These are phyloP conservation scores for Ceratocystis eucalypticola DNA, from an alignment of 2,329 filamentous ascomycete species.

Conservation along the genomic window DNA sequence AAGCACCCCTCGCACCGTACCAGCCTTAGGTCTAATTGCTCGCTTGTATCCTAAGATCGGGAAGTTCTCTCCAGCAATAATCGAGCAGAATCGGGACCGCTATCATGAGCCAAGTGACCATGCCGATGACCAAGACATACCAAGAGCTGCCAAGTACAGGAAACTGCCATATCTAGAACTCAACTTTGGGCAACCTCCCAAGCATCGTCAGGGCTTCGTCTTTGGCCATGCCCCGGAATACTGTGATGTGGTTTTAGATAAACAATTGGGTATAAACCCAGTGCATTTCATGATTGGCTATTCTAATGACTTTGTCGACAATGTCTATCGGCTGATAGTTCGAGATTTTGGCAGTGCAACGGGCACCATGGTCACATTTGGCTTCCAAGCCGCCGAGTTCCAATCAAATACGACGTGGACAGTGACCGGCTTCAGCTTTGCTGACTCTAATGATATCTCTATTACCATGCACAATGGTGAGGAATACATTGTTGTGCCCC, in stretches of 20 bases:
- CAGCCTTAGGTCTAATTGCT: neutral
- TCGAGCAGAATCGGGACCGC: slow-evolving; percentile 1
- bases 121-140: neutral
- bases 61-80: neutral
- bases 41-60: slow-evolving; percentile 5
- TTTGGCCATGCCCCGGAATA: neutral
- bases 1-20: neutral
- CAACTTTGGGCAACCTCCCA: slow-evolving; percentile 6
- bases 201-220: slow-evolving; percentile 8
- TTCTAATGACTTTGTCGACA: slow-evolving; percentile 3
- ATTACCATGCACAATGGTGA: slow-evolving; percentile 1
- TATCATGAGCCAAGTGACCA: neutral
- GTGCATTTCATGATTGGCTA: slow-evolving; percentile 13
- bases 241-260: slow-evolving; percentile 7
- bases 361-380: slow-evolving; percentile 7
- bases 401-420: slow-evolving; percentile 5
- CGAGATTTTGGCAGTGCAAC: slow-evolving; percentile 3
- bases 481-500: slow-evolving; percentile 9
- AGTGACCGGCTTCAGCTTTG: slow-evolving; percentile 6
- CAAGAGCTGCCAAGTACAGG: neutral
- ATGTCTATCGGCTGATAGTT: neutral
- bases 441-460: slow-evolving; percentile 4
- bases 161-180: slow-evolving; percentile 6
- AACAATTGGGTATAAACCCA: neutral
- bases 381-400: slow-evolving; percentile 3